Evolutionary conservation across 2,329 filamentous ascomycete species (phyloP).

Genomic region (Apiospora pterosperma): DNA sequence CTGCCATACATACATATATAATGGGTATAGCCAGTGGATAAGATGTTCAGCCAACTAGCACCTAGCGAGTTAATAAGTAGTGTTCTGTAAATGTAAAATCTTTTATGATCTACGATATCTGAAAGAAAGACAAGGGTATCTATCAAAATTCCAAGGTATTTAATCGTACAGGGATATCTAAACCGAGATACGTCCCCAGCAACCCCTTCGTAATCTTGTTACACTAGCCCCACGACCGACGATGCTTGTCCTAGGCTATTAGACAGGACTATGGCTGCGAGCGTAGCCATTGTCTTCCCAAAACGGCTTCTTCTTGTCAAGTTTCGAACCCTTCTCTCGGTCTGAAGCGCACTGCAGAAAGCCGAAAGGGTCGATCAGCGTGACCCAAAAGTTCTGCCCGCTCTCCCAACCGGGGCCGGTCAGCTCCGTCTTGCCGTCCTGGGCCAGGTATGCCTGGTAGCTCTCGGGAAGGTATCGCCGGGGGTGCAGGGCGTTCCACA

Average conservation of each 20-base stretch:
- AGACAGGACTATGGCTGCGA: not conserved
- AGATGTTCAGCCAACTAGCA: not conserved
- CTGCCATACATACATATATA: too few species aligned
- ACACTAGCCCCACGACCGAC: not conserved
- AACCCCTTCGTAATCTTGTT: not conserved
- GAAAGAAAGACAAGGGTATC: not conserved
- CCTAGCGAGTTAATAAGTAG: not conserved
- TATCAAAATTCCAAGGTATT: not conserved
- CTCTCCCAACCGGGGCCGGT: conserved; percentile 28
- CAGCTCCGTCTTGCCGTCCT: conserved; percentile 34
- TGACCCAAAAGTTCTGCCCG: conserved; percentile 17
- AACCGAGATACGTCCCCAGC: not conserved
- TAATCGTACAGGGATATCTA: not conserved
- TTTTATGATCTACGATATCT: not conserved
- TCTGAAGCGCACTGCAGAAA: conserved; percentile 5
- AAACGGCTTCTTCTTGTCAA: conserved; percentile 12
- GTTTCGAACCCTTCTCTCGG: conserved; percentile 14
- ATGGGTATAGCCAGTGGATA: not conserved
- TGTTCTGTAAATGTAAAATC: not conserved
- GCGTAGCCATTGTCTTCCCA: conserved; percentile 2
- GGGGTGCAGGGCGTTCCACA: conserved; percentile 38
- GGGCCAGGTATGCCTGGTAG: conserved; percentile 32
- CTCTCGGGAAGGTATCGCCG: conserved; percentile 33
- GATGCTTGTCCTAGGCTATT: not conserved
- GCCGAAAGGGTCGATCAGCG: conserved; percentile 28